Percentiles rank a stretch among this genome's conserved stretches.
These are phyloP conservation scores for Xylaria scruposa DNA, from an alignment of 495 filamentous ascomycete genomes.

Conservation along the genomic window DNA sequence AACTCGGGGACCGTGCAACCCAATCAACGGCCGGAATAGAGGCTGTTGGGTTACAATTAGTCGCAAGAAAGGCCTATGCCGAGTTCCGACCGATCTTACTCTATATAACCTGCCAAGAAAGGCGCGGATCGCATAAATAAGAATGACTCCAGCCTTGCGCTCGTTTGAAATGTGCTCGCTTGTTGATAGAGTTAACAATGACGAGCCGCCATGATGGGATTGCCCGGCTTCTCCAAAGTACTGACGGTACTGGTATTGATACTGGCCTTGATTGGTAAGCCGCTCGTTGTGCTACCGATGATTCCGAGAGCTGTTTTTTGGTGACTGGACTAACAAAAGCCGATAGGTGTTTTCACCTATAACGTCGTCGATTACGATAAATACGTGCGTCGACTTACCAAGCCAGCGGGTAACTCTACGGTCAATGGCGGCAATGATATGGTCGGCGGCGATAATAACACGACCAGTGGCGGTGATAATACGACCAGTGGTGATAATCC, in stretches of 20 bases:
- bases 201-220: constrained; percentile 14
- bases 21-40: neutral
- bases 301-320: neutral
- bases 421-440: neutral
- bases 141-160: constrained; percentile 15
- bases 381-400: constrained; percentile 27
- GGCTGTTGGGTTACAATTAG: neutral
- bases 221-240: neutral
- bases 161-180: neutral
- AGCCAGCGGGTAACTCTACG: constrained; percentile 7
- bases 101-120: constrained; percentile 7
- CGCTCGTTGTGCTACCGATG: neutral
- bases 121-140: constrained; percentile 10
- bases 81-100: neutral
- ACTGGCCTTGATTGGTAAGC: constrained; percentile 25
- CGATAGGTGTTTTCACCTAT: constrained; percentile 16
- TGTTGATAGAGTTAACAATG: neutral
- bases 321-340: constrained; percentile 2
- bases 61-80: neutral
- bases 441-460: neutral
- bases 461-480: too few relatives aligned
- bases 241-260: constrained; percentile 1
- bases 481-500: constrained; percentile 1
- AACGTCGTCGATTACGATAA: constrained; percentile 33
- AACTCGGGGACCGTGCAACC: neutral